Conservation (phyloP, 2,329 filamentous ascomycete genomes). For the Ceratocystis diversiconidia region DNA sequence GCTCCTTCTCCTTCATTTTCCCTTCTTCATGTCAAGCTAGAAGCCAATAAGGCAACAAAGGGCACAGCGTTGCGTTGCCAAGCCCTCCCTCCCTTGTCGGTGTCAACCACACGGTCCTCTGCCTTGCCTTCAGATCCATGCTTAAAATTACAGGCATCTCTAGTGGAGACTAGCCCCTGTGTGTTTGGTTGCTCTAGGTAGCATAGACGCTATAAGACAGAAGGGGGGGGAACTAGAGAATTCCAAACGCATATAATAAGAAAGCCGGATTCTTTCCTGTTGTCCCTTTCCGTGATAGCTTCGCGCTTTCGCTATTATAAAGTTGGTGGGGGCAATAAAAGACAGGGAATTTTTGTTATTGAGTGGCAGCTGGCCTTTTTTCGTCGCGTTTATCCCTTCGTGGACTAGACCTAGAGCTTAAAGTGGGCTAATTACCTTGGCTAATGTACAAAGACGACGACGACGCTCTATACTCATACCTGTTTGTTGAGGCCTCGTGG, state of each 20-base stretch:
- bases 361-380: too few relatives aligned
- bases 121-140: not conserved
- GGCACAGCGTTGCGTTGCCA: not conserved
- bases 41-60: not conserved
- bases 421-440: too few relatives aligned
- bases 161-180: not conserved
- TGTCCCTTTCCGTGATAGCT: not conserved
- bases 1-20: not conserved
- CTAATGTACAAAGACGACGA: too few relatives aligned
- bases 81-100: not conserved
- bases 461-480: too few relatives aligned
- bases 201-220: not conserved
- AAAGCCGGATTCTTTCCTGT: not conserved
- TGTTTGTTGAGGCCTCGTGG: too few relatives aligned
- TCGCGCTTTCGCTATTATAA: constrained; percentile 3
- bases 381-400: too few relatives aligned
- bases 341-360: not conserved
- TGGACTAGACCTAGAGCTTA: too few relatives aligned
- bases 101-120: not conserved
- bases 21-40: not conserved
- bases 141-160: not conserved
- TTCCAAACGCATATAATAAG: not conserved
- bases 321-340: not conserved
- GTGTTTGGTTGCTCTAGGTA: not conserved
- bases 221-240: not conserved